These are phyloP conservation scores for Aegilops umbellulata DNA, from an alignment of 176 grass and related monocot genomes.

Conservation along the genomic window DNA sequence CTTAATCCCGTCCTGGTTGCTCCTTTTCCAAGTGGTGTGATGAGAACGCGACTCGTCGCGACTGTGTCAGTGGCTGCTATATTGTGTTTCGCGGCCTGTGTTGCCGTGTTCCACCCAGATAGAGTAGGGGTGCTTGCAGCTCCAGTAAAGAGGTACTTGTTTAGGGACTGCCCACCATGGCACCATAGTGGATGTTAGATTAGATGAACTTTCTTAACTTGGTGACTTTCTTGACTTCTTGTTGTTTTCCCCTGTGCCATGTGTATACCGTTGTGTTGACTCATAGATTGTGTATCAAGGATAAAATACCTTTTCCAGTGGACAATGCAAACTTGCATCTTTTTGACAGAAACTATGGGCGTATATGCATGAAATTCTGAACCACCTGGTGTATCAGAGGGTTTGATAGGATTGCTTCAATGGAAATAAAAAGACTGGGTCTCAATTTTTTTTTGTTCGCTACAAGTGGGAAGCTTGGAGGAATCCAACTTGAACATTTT, in stretches of 20 bases:
- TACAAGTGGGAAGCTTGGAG: not conserved
- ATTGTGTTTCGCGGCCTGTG: conserved; percentile 73
- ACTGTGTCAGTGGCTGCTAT: conserved; percentile 52
- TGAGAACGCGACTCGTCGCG: conserved; percentile 39
- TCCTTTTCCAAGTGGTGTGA: conserved; percentile 39
- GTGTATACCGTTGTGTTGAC: not conserved
- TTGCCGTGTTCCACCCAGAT: conserved; percentile 70
- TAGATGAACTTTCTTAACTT: not conserved
- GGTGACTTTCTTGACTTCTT: not conserved
- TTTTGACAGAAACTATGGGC: conserved; percentile 13
- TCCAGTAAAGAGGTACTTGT: conserved; percentile 72
- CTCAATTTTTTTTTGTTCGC: not conserved
- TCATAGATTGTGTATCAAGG: conserved; percentile 26
- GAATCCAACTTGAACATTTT: not conserved
- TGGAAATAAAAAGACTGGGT: not conserved
- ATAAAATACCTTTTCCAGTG: conserved; percentile 8
- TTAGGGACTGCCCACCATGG: conserved; percentile 28
- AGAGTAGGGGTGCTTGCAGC: conserved; percentile 47
- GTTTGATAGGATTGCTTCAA: not conserved
- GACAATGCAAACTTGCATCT: not conserved
- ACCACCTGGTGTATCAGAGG: not conserved
- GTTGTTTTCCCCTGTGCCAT: conserved; percentile 30
- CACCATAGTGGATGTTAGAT: conserved; percentile 40
- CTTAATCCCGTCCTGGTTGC: conserved; percentile 19
- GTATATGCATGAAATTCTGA: not conserved